Conservation (phyloP, 208 protist genomes). For the Trypanosoma platydactyli region DNA sequence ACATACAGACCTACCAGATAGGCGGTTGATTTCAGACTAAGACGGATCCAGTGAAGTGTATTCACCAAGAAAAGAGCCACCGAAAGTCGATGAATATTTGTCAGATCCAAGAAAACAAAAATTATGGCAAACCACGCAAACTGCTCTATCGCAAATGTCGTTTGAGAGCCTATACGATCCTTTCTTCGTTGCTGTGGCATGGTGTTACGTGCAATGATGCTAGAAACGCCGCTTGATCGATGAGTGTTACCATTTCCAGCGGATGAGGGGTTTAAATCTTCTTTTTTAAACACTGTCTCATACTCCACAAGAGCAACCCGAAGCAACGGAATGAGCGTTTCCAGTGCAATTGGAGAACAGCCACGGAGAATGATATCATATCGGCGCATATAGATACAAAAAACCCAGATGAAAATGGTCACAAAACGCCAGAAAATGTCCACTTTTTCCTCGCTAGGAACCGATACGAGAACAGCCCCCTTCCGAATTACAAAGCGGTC, state of each 20-base stretch:
- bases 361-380: constrained; percentile 21
- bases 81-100: constrained; percentile 21
- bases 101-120: constrained; percentile 8
- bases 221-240: background rate
- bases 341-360: constrained; percentile 36
- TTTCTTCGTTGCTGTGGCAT: constrained; percentile 8
- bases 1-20: constrained; percentile 13
- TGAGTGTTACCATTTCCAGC: background rate
- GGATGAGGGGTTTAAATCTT: background rate
- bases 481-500: constrained; percentile 22
- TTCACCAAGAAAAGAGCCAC: constrained; percentile 23
- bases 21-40: background rate
- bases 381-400: constrained; percentile 20
- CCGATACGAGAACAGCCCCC: background rate
- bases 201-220: background rate
- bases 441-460: background rate
- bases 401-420: constrained; percentile 9
- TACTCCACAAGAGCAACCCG: constrained; percentile 31
- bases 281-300: constrained; percentile 24
- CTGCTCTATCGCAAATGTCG: constrained; percentile 24
- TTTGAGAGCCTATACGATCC: constrained; percentile 15
- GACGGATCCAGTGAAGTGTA: constrained; percentile 14
- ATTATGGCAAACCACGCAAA: constrained; percentile 25
- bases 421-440: constrained; percentile 12
- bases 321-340: constrained; percentile 31